A percentile compares a stretch with the other conserved stretches of the same genome.
phyloP scores from a whole-genome alignment of 2,329 filamentous ascomycete species.

The Rutstroemia sp. region DNA sequence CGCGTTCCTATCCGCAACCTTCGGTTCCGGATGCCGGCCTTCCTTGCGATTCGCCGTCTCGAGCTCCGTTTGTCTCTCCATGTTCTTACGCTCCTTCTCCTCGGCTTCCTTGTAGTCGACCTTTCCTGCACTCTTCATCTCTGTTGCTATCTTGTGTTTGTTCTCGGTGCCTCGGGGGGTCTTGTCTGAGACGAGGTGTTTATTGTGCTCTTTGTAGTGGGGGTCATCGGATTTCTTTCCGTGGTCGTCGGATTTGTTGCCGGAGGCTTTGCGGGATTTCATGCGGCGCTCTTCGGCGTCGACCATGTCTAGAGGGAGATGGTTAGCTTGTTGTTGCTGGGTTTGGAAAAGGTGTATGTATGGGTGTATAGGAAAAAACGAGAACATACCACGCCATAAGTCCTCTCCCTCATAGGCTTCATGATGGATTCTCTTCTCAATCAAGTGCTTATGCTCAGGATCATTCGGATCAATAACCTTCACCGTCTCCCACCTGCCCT shows the following conservation, averaged over 20 bases:
- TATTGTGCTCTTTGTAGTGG: background rate
- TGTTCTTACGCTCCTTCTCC: conserved; percentile 11
- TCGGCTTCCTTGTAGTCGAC: conserved; percentile 13
- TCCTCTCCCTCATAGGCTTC: conserved; percentile 85
- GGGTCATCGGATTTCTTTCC: background rate
- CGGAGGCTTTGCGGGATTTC: conserved; percentile 50
- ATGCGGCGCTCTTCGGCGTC: conserved; percentile 64
- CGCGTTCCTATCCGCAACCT: background rate
- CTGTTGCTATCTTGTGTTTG: conserved; percentile 30
- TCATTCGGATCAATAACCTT: conserved; percentile 74
- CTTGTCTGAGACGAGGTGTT: conserved; percentile 1
- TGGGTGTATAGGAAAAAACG: background rate
- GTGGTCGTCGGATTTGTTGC: background rate
- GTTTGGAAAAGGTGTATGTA: background rate
- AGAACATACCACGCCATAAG: conserved; percentile 77
- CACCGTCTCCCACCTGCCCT: conserved; percentile 77
- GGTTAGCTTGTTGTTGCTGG: no score
- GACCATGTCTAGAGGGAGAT: conserved; percentile 59
- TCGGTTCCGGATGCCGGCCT: background rate
- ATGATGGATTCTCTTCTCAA: conserved; percentile 83
- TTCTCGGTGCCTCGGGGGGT: conserved; percentile 49
- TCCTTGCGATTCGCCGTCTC: conserved; percentile 7
- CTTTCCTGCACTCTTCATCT: conserved; percentile 32
- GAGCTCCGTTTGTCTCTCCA: conserved; percentile 11
- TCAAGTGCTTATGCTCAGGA: conserved; percentile 71